Evolutionary conservation across 176 grass and related monocot species (phyloP).

Genomic region (Luzula sylvatica): DNA sequence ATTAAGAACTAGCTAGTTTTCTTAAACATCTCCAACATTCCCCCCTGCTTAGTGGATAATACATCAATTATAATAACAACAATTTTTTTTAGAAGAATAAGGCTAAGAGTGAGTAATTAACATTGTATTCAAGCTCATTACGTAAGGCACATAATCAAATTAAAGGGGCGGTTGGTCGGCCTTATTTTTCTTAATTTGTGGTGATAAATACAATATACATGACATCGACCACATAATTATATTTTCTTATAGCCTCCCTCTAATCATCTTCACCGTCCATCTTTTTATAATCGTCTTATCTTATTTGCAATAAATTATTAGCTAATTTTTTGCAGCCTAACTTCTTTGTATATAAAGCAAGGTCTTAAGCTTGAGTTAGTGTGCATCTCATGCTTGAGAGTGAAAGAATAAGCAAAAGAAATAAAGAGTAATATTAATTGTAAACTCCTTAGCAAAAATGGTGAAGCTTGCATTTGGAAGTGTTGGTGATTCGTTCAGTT

Average conservation of each 20-base stretch:
- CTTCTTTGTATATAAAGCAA: conserved; percentile 36
- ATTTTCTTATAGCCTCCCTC: conserved; percentile 17
- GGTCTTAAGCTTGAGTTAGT: background rate
- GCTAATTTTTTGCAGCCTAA: background rate
- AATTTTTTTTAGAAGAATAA: background rate
- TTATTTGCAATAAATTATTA: background rate
- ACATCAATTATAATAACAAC: too few relatives aligned
- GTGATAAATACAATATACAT: too few relatives aligned
- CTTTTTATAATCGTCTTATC: conserved; percentile 38
- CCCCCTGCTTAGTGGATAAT: too few relatives aligned
- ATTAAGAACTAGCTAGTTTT: too few relatives aligned
- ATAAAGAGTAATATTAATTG: background rate
- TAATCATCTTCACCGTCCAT: conserved; percentile 40
- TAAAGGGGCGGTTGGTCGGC: conserved; percentile 56
- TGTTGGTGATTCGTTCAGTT: conserved; percentile 60
- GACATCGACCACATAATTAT: conserved; percentile 3
- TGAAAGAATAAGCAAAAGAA: conserved; percentile 2
- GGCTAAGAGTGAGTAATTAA: background rate
- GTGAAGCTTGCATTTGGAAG: conserved; percentile 73
- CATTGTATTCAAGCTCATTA: conserved; percentile 28
- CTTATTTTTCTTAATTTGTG: background rate
- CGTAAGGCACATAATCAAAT: conserved; percentile 18
- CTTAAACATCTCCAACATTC: too few relatives aligned
- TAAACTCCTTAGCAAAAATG: conserved; percentile 28
- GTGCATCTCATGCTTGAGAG: background rate